Evolutionary conservation across 179 eudicot genomes (phyloP).

Genomic region (Amaranthus tricolor): DNA sequence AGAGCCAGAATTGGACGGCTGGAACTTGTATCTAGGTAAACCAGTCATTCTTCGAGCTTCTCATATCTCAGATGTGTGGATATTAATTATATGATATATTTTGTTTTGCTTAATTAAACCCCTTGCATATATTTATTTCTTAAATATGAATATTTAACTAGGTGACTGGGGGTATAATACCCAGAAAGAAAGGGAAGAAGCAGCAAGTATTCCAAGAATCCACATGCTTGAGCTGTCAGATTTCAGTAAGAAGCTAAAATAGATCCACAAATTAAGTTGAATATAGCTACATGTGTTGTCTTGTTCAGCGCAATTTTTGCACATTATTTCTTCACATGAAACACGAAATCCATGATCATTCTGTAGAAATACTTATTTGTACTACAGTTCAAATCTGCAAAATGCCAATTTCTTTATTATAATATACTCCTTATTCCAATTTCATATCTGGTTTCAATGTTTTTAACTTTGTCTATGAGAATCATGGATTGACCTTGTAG

Average conservation of each 20-base stretch:
- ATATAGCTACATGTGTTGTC: conserved; percentile 2
- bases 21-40: conserved; percentile 90
- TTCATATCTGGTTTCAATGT: background rate
- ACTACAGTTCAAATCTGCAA: background rate
- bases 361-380: conserved; percentile 3
- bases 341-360: background rate
- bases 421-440: background rate
- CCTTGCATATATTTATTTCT: conserved; percentile 4
- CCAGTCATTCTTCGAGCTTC: background rate
- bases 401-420: background rate
- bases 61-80: background rate
- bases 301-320: conserved; percentile 2
- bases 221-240: conserved; percentile 69
- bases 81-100: background rate
- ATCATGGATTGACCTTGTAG: too few species aligned
- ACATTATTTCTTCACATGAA: background rate
- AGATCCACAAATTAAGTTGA: conserved; percentile 23
- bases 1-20: conserved; percentile 69
- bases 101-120: background rate
- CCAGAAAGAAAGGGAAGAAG: conserved; percentile 77
- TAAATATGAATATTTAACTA: conserved; percentile 30
- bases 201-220: conserved; percentile 70
- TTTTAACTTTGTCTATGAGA: background rate
- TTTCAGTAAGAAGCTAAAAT: conserved; percentile 85
- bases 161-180: conserved; percentile 98